A percentile compares a stretch with the other conserved stretches of the same genome.
phyloP scores from a whole-genome alignment of 192 early-diverging fungal species.

The Backusella tuberculispora region DNA sequence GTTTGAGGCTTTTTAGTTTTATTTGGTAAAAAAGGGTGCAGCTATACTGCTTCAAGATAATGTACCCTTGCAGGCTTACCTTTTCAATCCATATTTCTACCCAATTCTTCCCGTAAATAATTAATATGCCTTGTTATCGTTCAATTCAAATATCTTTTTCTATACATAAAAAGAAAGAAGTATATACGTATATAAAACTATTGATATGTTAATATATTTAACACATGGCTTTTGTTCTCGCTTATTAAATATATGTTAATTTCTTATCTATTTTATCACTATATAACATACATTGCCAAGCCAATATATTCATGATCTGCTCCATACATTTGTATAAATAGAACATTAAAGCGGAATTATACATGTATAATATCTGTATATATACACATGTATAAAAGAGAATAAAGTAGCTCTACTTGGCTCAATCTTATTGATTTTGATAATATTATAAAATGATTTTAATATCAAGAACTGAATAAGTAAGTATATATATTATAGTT shows the following conservation, averaged over 20 bases:
- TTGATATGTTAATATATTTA: not conserved
- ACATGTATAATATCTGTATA: not conserved
- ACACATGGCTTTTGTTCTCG: not conserved
- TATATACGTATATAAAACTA: not conserved
- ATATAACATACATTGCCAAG: not conserved
- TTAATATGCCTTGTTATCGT: not conserved
- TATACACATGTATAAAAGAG: too few relatives aligned
- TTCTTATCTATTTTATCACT: not conserved
- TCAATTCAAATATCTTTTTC: not conserved
- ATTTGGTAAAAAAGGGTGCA: constrained; percentile 10
- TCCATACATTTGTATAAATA: constrained; percentile 1
- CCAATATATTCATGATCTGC: not conserved
- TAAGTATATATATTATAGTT: too few relatives aligned
- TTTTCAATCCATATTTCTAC: not conserved
- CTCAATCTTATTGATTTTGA: not conserved
- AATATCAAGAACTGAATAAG: too few relatives aligned
- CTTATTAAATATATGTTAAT: not conserved
- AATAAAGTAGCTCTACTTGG: not conserved
- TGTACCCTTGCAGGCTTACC: not conserved
- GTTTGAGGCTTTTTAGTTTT: not conserved
- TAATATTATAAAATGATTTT: too few relatives aligned
- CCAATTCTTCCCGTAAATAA: constrained; percentile 5
- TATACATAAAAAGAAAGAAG: not conserved
- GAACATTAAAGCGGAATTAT: not conserved
- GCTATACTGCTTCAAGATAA: not conserved